Evolutionary conservation across 495 filamentous ascomycete species (phyloP), one percentile per base, ranked within the genome.

Genomic region (Cenococcum geophilum): DNA sequence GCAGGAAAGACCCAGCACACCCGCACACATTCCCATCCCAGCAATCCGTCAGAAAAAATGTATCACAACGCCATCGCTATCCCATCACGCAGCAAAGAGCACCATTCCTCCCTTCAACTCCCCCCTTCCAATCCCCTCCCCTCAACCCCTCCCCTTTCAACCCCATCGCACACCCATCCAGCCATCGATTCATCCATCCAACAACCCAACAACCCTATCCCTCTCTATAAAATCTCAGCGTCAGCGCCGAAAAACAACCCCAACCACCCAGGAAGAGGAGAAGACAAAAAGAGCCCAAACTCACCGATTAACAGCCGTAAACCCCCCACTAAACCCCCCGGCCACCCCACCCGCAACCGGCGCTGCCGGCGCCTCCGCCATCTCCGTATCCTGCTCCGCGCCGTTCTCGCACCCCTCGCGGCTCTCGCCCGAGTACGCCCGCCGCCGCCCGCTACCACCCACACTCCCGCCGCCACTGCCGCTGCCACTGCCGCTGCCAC

Each of bases 381-480:
- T 68, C 63, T 66, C 63, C 2, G 59, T 64, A 37, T 66, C 63
- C 54, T 36, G 53, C 18, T 35, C 64, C 12, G 72, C 70, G 1
- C 71, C 73, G 47, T 73, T 72, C 42, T 56, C 59, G 16, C 59
- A n/a, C n/a, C n/a, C 66, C 35, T 70, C 67, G 9, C 32, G 34
- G 20, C 55, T 51, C 42, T 64, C 64, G n/a, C 66, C 35, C n/a
- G 68, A 66, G 45, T 58, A 59, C 32, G 64, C 61, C 16, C 65
- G 62, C 18, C 45, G 55, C 20, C 66, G 55, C 11, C 18, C 25
- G 36, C 48, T 51, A 6, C 8, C 6, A 18, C 48, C n/a, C n/a
- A n/a, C n/a, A n/a, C n/a, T n/a, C n/a, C n/a, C n/a, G n/a, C n/a
- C n/a, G n/a, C n/a, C n/a, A n/a, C n/a, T n/a, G n/a, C n/a, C n/a